Percentiles rank a stretch among this genome's conserved stretches.
Conservation (phyloP, 2,329 filamentous ascomycete species). For the Fusarium mexicanum region DNA sequence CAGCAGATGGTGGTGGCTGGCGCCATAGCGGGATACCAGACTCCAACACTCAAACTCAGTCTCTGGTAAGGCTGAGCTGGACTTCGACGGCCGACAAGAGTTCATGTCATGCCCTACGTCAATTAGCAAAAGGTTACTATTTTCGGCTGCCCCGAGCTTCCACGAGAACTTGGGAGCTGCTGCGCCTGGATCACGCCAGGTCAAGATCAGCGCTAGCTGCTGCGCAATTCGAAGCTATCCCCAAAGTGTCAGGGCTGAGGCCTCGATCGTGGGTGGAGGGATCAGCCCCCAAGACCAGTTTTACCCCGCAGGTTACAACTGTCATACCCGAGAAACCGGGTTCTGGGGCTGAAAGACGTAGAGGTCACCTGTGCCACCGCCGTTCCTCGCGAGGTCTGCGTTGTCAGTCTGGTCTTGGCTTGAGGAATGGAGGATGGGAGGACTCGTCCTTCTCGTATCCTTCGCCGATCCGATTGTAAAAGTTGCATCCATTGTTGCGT, state of each 20-base stretch:
- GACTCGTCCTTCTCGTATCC: constrained; percentile 22
- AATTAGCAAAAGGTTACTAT: constrained; percentile 7
- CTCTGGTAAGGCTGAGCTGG: constrained; percentile 13
- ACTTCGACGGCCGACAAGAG: background rate
- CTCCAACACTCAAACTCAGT: background rate
- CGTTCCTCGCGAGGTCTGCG: background rate
- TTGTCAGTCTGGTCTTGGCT: background rate
- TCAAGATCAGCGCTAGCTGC: constrained; percentile 14
- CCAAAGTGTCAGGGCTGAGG: constrained; percentile 11
- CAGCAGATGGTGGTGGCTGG: background rate
- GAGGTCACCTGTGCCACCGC: constrained; percentile 29
- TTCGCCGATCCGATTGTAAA: background rate
- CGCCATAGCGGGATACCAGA: background rate
- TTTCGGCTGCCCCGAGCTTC: constrained; percentile 14
- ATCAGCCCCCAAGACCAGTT: background rate
- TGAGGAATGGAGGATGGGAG: background rate
- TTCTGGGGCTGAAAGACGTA: constrained; percentile 10
- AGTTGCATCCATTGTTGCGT: background rate
- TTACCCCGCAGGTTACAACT: constrained; percentile 9
- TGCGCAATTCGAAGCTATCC: background rate
- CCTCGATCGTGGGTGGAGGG: background rate
- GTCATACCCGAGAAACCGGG: background rate
- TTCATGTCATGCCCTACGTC: background rate
- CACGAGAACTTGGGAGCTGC: background rate
- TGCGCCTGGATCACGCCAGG: constrained; percentile 9